Evolutionary conservation across 495 filamentous ascomycete species (phyloP).

Genomic region (Neurospora sp.): DNA sequence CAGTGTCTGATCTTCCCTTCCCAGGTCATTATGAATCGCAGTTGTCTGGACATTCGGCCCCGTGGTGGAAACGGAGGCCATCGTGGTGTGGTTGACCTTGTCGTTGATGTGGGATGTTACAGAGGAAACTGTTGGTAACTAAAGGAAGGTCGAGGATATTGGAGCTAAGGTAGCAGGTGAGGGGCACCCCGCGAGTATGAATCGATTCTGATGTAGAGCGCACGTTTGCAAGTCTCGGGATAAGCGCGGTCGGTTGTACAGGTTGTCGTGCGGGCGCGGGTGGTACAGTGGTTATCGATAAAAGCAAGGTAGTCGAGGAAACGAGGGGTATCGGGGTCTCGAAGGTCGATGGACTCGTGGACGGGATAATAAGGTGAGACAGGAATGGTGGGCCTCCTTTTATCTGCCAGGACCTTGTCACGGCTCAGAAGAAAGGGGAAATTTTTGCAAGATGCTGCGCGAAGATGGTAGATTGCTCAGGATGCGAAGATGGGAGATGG

Average conservation of each 20-base stretch:
- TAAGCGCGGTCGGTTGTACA: neutral
- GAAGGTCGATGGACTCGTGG: neutral
- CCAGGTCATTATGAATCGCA: constrained; percentile 2
- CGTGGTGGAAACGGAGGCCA: neutral
- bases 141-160: neutral
- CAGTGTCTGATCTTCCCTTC: constrained; percentile 35
- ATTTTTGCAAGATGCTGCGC: neutral
- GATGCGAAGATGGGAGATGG: neutral
- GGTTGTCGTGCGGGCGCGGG: neutral
- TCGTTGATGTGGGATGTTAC: neutral
- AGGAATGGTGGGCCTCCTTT: neutral
- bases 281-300: neutral
- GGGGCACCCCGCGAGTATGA: neutral
- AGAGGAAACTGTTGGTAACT: neutral
- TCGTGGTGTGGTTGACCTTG: neutral
- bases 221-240: neutral
- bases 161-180: neutral
- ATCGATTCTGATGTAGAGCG: neutral
- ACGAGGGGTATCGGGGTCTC: neutral
- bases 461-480: neutral
- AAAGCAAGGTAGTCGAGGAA: neutral
- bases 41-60: constrained; percentile 1
- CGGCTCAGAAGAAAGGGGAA: neutral
- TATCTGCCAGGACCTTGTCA: neutral
- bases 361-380: neutral